Evolutionary conservation across 2,329 filamentous ascomycete species (phyloP), one percentile per base, ranked within the genome.

Genomic region (Cordyceps militaris): DNA sequence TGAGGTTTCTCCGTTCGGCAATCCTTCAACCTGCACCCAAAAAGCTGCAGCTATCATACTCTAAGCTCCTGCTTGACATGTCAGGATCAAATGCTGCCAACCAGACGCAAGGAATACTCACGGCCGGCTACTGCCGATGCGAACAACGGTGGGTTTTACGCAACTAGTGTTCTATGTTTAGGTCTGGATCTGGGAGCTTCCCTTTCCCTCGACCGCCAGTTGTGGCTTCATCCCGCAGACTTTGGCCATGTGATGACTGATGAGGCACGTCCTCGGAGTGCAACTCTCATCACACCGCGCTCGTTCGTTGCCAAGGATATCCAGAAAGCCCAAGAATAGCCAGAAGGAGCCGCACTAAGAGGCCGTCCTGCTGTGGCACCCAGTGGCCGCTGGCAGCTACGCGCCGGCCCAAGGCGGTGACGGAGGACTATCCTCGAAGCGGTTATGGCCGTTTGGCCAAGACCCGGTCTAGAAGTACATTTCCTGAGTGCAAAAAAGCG

Each of bases 341-440:
- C n/a, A 21, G n/a, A 28, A 30, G 5, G 21, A 23, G 28, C 40
- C 16, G 14, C 44, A 16, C 14, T 13, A 21, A 47, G 9, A 30
- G 19, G 16, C 10, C 42, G 6, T 9, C 38, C 8, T 28, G n/a
- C 21, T n/a, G 21, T 46, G 40, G 53, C 44, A 26, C 40, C 53
- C 43, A 48, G 30, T 56, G 23, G 44, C 11, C 13, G 23, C 21
- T 16, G 4, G n/a, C 9, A 56, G 2, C 34, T 56, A 48, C 30
- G 53, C 53, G 53, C 53, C 53, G 23, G 21, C 30, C 53, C 42
- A 24, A 36, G 42, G 40, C 51, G 21, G 42, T 55, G 30, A 55
- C 52, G 38, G 23, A 19, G 10, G 13, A 42, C 30, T 8, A 21
- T 34, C 21, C 30, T 36, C n/a, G 42, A 36, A 28, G 40, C 42